phyloP scores from a whole-genome alignment of 306 rosid species.

The Medicago lupulina region DNA sequence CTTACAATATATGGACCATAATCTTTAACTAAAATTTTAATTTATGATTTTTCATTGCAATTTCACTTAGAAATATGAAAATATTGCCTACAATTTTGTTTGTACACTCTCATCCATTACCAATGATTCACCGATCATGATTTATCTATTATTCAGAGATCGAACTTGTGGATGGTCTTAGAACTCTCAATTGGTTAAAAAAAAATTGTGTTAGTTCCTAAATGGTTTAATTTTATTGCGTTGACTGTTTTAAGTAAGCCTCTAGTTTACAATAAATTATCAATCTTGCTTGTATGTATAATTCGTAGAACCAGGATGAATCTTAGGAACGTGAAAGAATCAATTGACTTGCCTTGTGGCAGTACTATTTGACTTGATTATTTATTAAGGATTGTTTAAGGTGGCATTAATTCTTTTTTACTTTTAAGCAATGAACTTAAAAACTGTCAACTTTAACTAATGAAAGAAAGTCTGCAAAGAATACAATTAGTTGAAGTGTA shows the following conservation, averaged over 20 bases:
- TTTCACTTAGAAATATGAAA: no score
- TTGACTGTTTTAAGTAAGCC: constrained; percentile 25
- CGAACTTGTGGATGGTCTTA: no score
- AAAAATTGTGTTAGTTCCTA: no score
- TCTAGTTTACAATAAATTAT: constrained; percentile 1
- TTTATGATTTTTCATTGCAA: no score
- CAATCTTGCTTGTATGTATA: background rate
- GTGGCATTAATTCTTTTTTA: background rate
- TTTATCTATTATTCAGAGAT: no score
- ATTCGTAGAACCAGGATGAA: constrained; percentile 5
- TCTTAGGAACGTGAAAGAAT: constrained; percentile 38
- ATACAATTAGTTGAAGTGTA: background rate
- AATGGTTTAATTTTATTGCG: background rate
- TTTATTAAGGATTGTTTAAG: background rate
- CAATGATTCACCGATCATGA: no score
- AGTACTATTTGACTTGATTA: constrained; percentile 18
- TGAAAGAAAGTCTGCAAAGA: background rate
- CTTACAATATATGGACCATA: no score
- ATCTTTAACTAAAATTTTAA: no score
- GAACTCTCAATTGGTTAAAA: no score
- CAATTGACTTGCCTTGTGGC: constrained; percentile 21
- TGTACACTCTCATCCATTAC: no score
- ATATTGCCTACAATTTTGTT: no score
- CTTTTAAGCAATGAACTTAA: constrained; percentile 3
- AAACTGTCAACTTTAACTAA: background rate